Evolutionary conservation across 2,329 filamentous ascomycete species (phyloP), one percentile per base, ranked within the genome.

Genomic region (Zasmidium angulare): DNA sequence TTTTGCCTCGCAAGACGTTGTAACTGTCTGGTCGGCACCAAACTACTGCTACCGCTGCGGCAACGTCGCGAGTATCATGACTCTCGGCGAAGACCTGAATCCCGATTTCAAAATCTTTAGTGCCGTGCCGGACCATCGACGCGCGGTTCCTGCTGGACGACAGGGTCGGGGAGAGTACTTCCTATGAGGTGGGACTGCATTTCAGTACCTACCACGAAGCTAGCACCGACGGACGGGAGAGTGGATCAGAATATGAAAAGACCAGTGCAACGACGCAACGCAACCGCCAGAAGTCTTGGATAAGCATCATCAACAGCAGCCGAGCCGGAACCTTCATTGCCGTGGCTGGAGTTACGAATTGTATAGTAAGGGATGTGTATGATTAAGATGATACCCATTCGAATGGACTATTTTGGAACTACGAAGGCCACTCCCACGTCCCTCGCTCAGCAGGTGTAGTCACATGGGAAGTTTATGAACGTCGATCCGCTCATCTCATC

Each of bases 21-120:
- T 96, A 19, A 89, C 87, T 1, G 87, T 89, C 22, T 89, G 87
- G 93, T 96, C 90, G 0, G 93, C 93, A 10, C 93, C 93, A 0
- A 97, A 97, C 75, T 97, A 97, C 80, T 97, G 93, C 78, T 97
- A 97, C 78, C 86, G 91, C 64, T 97, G 93, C 71, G 93, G 93
- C 56, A 98, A 98, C 70, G 93, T 89, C 62, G 87, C 87, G 20
- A 87, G 84, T 3, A 96, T 97, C 73, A 96, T 96, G 88, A 92
- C 92, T 54, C 87, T 97, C 24, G 87, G 89, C 66, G 89, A 89
- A 70, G 89, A 95, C 70, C 82, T 97, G 54, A 87, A 91, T 61
- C 92, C 93, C 29, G 91, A 90, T 70, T 99, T 99, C 79, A 95
- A 89, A 75, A 95, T 96, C 71, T 96, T 96, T 80, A 89, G 86